Base-by-base conservation (phyloP, 2,329 filamentous ascomycete genomes). In the Venturia oleaginea region DNA sequence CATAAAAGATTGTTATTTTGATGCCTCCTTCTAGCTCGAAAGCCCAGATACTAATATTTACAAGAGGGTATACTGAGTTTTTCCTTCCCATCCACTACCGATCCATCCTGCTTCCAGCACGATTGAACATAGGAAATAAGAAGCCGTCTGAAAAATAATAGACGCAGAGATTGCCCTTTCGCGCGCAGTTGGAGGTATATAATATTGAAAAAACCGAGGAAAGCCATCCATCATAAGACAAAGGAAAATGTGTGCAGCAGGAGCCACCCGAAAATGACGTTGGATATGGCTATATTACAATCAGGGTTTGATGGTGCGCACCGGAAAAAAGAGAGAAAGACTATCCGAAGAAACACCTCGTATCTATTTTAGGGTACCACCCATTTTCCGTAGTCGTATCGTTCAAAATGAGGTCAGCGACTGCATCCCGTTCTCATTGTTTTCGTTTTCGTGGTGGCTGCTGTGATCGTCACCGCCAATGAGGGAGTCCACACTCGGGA, bases 401-500 rank as follows among this genome's bases (percentile, higher is more conserved):
- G 8, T 60, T 54, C 32, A 62, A 15, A 62, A 62, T 1, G 38
- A 46, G n/a, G 61, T 27, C 30, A 62, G 42, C 6, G 61, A 62
- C 27, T 48, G 61, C 43, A 62, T 62, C 13, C 40, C 38, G 13
- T 24, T 51, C 13, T 62, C 61, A n/a, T 62, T 48, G 13, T 62
- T 62, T 24, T 62, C 61, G 11, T 54, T 54, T 24, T 62, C 42
- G 43, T 62, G 38, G 17, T 62, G 61, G 42, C 32, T 48, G 42
- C 24, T 37, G 27, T 61, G 30, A 19, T 62, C 61, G n/a, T 62
- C 43, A 24, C 30, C 46, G 19, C 59, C 59, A 4, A 62, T 54
- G 6, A 62, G 42, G 22, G 40, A 48, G 24, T 54, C 61, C 3
- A 62, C 61, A 13, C 61, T 62, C 1, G 61, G 61, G 42, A 62